A percentile compares a stretch with the other conserved stretches of the same genome.
Conservation (phyloP, 495 filamentous ascomycete species). For the Lichenothelia convexa region DNA sequence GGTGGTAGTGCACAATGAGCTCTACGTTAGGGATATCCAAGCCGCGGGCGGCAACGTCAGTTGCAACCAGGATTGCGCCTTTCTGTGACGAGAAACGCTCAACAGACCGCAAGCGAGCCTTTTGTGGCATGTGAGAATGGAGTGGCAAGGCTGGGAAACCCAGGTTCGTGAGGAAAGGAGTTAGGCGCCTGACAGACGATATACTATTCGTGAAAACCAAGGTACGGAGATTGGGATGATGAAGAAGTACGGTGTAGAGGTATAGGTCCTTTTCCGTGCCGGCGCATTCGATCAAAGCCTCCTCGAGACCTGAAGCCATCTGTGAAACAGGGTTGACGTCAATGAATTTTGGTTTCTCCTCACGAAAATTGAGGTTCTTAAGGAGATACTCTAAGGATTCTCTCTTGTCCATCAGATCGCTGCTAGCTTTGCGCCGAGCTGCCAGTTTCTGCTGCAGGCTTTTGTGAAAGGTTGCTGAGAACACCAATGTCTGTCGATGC, state of each 20-base stretch:
- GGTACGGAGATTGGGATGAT: conserved; percentile 59
- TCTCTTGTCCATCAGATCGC: conserved; percentile 46
- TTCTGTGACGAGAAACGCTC: conserved; percentile 56
- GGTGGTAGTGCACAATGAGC: conserved; percentile 83
- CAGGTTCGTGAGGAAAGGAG: conserved; percentile 69
- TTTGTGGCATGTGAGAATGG: conserved; percentile 90
- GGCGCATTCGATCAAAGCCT: conserved; percentile 79
- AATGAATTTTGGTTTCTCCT: conserved; percentile 70
- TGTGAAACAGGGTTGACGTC: conserved; percentile 76
- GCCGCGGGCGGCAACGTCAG: conserved; percentile 91
- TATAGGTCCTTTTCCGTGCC: conserved; percentile 94
- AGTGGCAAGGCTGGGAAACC: conserved; percentile 58
- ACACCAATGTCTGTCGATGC: conserved; percentile 74
- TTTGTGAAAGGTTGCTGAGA: conserved; percentile 90
- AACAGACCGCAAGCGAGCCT: conserved; percentile 81
- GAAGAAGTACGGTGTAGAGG: conserved; percentile 70
- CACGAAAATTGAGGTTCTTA: conserved; percentile 68
- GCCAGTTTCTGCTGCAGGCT: conserved; percentile 76
- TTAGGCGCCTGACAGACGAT: conserved; percentile 70
- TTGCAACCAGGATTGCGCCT: conserved; percentile 68
- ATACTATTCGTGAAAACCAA: conserved; percentile 94
- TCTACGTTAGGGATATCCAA: conserved; percentile 83
- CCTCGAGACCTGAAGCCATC: conserved; percentile 70
- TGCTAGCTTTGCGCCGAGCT: conserved; percentile 41
- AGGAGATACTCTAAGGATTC: conserved; percentile 87